Evolutionary conservation across 2,329 filamentous ascomycete species (phyloP).

Genomic region (Alternaria arborescens): DNA sequence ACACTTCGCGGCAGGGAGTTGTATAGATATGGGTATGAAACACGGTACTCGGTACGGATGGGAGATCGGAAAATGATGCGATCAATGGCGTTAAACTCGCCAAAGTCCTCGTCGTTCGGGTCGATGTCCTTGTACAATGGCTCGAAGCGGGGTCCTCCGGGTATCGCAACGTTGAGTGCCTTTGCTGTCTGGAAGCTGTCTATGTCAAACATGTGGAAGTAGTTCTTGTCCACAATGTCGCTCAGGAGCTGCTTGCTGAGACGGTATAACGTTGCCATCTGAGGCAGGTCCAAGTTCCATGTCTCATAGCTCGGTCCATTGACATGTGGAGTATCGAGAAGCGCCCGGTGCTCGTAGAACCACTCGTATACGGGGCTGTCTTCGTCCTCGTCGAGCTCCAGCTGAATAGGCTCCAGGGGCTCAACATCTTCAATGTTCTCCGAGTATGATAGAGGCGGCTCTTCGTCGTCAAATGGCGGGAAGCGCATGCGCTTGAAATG

Average conservation of each 20-base stretch:
- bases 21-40: slow-evolving; percentile 93
- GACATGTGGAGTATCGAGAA: slow-evolving; percentile 90
- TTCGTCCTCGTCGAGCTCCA: slow-evolving; percentile 95
- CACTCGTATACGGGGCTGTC: slow-evolving; percentile 92
- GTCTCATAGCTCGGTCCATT: slow-evolving; percentile 96
- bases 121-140: slow-evolving; percentile 98
- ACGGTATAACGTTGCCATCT: slow-evolving; percentile 96
- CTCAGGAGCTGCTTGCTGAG: slow-evolving; percentile 89
- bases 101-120: slow-evolving; percentile 98
- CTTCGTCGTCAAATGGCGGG: slow-evolving; percentile 97
- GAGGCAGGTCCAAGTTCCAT: slow-evolving; percentile 91
- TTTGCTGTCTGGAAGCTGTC: slow-evolving; percentile 97
- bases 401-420: slow-evolving; percentile 95
- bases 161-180: slow-evolving; percentile 94
- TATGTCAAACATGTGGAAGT: slow-evolving; percentile 96
- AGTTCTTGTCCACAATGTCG: slow-evolving; percentile 94
- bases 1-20: slow-evolving; percentile 96
- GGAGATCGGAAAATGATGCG: slow-evolving; percentile 97
- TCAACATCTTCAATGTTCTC: slow-evolving; percentile 99
- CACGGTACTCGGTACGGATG: slow-evolving; percentile 93
- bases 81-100: slow-evolving; percentile 99
- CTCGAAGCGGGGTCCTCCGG: slow-evolving; percentile 96
- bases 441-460: slow-evolving; percentile 95
- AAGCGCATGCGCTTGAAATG: slow-evolving; percentile 99
- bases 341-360: slow-evolving; percentile 94